Base-by-base conservation (phyloP, 768 basidiomycete species). In the Leccinum longicurvipes region DNA sequence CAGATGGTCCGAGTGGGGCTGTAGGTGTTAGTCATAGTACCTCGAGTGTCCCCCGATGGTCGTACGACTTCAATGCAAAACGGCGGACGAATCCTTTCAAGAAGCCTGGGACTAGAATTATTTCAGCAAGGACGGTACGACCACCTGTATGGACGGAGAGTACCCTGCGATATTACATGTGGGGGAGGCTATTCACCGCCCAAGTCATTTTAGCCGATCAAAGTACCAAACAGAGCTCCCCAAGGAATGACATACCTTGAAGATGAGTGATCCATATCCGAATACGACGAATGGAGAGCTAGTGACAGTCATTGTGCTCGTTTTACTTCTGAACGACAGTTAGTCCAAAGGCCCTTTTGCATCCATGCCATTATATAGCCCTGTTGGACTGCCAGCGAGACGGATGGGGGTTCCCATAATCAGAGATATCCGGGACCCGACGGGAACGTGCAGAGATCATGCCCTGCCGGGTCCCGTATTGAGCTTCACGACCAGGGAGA, bases 191-290 rank as follows among this genome's bases (percentile, higher is more conserved):
- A 46, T 50, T 24, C 28, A 34, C 8, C 32, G 8, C 21, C 44
- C 9, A 12, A 19, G 14, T 27, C 4, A 23, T 19, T 24, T 54
- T 17, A 52, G 28, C 11, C 29, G 12, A 17, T 15, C 8, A 24
- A 14, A 45, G 12, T 2, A 27, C 25, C 9, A 27, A n/a, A 44
- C 19, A 15, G 19, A 55, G 6, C 9, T 36, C 9, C 11, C 10
- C 1, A 44, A 7, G 42, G 54, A 34, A 23, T n/a, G 41, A 32
- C 54, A 15, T 10, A 41, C 92, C 81, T 93, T 94, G 80, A 89
- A 95, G 54, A 94, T 94, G 39, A 95, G 78, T 4, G 91, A 93
- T 5, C 93, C 93, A 65, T 96, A 96, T 25, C 93, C 93, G 62
- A 95, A 96, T 15, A 95, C 88, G 49, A 89, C 77, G 68, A 86